Evolutionary conservation across 2,329 filamentous ascomycete genomes (phyloP), one percentile per base, ranked within the genome.

Genomic region (Blumeriella jaapii): DNA sequence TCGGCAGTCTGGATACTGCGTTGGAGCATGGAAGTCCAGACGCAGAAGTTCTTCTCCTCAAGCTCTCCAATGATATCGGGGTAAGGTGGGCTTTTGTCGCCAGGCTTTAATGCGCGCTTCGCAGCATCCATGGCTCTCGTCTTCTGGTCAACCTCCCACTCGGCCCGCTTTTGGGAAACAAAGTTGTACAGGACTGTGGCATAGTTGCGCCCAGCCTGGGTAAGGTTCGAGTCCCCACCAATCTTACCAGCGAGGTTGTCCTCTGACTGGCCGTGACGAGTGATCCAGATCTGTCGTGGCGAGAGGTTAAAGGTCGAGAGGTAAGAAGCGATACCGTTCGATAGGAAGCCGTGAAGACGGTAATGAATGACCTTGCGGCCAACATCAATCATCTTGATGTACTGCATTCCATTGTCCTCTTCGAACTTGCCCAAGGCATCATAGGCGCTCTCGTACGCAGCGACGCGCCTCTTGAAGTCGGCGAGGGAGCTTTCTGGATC

Each of bases 11-110:
- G 77, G 32, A 91, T 78, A 41, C 83, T 86, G 45, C 91, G 82
- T 55, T 82, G 80, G 44, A 98, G 72, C 89, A 96, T 96, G 2
- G 84, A 93, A 0, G 89, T 95, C 91, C 91, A 98, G 11, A 98
- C 84, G 58, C 91, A 98, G 56, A 95, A 96, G 55, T 85, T 85
- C 64, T 94, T 93, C 52, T 82, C 71, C 18, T 81, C 73, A 18
- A 77, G 63, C 31, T 79, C 77, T 31, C 69, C 69, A 42, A 74
- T 69, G 48, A 79, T 78, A 55, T 94, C 84, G 0, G 91, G 91
- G 53, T 98, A 96, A 0, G 91, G 91, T 4, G 91, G 91, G 0
- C 91, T 96, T 46, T 82, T 82, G 59, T 95, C 89, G 38, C 91
- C 91, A 1, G 87, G 80, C 26, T 78, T 71, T 1, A 91, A 89